phyloP scores from a whole-genome alignment of 1,284 basidiomycete genomes.

The Cryptococcus deneoformans region DNA sequence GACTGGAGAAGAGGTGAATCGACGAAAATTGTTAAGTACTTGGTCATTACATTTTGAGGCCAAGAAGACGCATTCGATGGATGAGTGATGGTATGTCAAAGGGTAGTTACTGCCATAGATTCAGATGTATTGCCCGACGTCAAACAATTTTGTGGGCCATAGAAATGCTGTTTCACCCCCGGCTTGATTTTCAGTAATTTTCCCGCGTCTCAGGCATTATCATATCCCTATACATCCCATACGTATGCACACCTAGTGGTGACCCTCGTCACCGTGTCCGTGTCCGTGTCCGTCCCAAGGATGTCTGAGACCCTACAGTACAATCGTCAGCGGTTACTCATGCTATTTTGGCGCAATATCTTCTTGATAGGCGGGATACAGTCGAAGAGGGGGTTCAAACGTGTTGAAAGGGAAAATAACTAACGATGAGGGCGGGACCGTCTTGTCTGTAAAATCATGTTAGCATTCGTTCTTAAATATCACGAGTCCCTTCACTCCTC shows the following conservation, averaged over 20 bases:
- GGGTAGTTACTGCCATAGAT: too few relatives aligned
- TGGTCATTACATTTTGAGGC: constrained; percentile 51
- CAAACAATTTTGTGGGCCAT: too few relatives aligned
- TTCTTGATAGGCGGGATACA: background rate
- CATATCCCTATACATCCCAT: too few relatives aligned
- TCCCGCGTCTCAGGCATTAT: too few relatives aligned
- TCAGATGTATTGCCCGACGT: too few relatives aligned
- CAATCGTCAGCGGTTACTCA: constrained; percentile 1
- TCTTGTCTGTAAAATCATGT: constrained; percentile 50
- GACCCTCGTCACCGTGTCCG: too few relatives aligned
- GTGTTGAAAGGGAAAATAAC: constrained; percentile 10
- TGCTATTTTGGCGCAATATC: background rate
- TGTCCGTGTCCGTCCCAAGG: constrained; percentile 53
- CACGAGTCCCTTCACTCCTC: background rate
- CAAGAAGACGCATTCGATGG: constrained; percentile 13
- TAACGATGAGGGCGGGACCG: constrained; percentile 53
- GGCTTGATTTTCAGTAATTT: too few relatives aligned
- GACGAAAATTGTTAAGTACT: constrained; percentile 43
- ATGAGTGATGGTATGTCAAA: too few relatives aligned
- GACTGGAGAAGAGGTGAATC: constrained; percentile 45
- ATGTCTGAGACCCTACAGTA: constrained; percentile 52
- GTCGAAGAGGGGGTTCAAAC: background rate
- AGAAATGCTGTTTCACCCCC: too few relatives aligned
- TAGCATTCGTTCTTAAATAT: constrained; percentile 1
- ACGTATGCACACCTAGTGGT: too few relatives aligned